Conservation (phyloP, 306 rosid species). For the Hippophae gyantsensis region DNA sequence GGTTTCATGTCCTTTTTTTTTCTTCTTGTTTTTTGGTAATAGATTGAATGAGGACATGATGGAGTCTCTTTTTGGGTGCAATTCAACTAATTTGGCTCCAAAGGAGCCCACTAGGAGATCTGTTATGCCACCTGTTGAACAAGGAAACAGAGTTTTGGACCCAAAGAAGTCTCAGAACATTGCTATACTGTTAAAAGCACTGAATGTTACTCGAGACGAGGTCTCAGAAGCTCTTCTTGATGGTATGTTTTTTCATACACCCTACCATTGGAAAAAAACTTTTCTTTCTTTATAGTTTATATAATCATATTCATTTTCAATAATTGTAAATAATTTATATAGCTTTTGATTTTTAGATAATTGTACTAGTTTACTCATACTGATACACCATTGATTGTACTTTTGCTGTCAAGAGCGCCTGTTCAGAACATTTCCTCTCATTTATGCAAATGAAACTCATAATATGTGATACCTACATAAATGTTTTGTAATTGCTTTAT, state of each 20-base stretch:
- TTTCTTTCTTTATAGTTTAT: too few species aligned
- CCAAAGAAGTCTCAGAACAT: slow-evolving; percentile 99
- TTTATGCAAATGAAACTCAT: too few species aligned
- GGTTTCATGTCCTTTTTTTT: background rate
- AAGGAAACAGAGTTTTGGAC: slow-evolving; percentile 75
- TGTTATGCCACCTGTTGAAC: slow-evolving; percentile 58
- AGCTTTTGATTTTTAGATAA: background rate
- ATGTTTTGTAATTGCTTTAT: slow-evolving; percentile 13
- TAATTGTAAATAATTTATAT: too few species aligned
- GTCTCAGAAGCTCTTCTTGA: slow-evolving; percentile 88
- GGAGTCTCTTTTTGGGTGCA: slow-evolving; percentile 87
- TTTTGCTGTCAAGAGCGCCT: background rate
- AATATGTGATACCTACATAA: background rate
- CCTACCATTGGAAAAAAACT: background rate
- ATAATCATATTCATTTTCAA: too few species aligned
- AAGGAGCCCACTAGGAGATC: slow-evolving; percentile 58
- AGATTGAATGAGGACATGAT: slow-evolving; percentile 98
- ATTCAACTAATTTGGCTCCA: slow-evolving; percentile 34
- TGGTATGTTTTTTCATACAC: slow-evolving; percentile 38
- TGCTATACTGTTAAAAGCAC: slow-evolving; percentile 82
- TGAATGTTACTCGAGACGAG: slow-evolving; percentile 88
- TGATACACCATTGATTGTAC: too few species aligned
- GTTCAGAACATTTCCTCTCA: background rate
- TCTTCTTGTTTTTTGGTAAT: slow-evolving; percentile 14
- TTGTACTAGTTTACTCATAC: background rate